Conservation (phyloP, 345 rosid species). For the Raphanus raphanistrum region DNA sequence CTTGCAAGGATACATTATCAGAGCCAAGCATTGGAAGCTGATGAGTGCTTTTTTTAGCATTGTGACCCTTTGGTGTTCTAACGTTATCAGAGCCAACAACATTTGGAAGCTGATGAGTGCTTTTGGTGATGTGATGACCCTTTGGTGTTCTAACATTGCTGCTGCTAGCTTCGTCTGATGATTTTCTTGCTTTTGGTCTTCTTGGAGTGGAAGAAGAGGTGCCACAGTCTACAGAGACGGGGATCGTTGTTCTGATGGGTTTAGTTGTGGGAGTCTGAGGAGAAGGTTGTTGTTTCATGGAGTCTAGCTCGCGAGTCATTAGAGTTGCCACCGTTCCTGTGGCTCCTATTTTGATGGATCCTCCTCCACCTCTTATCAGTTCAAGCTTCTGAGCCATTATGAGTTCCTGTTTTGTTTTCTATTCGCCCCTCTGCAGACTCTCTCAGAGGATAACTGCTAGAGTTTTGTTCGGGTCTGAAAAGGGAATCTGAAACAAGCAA, state of each 20-base stretch:
- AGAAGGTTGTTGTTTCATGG: constrained; percentile 46
- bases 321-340: constrained; percentile 80
- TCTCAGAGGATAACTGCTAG: constrained; percentile 9
- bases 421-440: neutral
- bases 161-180: constrained; percentile 79
- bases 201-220: constrained; percentile 50
- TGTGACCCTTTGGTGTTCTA: constrained; percentile 51
- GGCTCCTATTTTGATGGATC: constrained; percentile 80
- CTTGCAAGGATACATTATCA: constrained; percentile 52
- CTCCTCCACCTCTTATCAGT: constrained; percentile 79
- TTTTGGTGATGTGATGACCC: constrained; percentile 43
- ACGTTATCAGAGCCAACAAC: constrained; percentile 53
- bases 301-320: constrained; percentile 82
- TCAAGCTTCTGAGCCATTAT: constrained; percentile 78
- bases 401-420: constrained; percentile 16
- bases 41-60: constrained; percentile 38
- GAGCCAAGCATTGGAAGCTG: constrained; percentile 70
- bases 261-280: constrained; percentile 48
- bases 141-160: constrained; percentile 50
- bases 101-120: constrained; percentile 56
- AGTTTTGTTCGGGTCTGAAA: constrained; percentile 15
- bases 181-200: constrained; percentile 57
- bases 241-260: constrained; percentile 43
- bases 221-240: constrained; percentile 56
- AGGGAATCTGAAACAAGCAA: neutral